Conservation (phyloP, 108 stramenopile genomes). For the Schizochytrium sp. region DNA sequence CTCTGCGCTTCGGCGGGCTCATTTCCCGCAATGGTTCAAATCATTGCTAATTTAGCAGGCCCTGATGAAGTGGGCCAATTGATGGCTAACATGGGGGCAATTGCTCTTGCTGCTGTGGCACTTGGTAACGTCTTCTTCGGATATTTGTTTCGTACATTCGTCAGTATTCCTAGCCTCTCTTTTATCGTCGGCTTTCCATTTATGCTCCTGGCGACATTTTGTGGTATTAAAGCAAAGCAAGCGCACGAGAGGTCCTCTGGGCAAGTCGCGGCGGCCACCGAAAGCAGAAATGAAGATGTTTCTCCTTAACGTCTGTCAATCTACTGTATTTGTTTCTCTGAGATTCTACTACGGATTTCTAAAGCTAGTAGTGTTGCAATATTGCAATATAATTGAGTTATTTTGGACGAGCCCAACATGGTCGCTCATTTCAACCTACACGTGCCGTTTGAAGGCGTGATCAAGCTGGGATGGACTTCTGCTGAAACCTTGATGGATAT, state of each 20-base stretch:
- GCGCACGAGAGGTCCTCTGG: not conserved
- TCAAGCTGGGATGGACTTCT: no score
- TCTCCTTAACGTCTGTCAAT: no score
- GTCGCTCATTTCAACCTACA: no score
- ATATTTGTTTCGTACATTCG: conserved; percentile 31
- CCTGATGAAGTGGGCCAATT: conserved; percentile 27
- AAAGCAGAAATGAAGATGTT: no score
- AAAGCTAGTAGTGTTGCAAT: no score
- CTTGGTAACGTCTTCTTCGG: conserved; percentile 42
- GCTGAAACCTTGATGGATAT: no score
- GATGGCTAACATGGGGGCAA: conserved; percentile 38
- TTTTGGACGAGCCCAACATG: no score
- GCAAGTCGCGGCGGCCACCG: not conserved
- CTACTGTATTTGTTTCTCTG: no score
- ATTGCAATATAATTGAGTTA: no score
- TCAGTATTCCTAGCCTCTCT: not conserved
- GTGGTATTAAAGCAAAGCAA: not conserved
- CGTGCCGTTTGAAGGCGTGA: no score
- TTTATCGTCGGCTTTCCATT: not conserved
- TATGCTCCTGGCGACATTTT: not conserved
- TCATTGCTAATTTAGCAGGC: not conserved
- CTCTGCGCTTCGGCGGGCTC: not conserved
- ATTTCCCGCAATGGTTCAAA: conserved; percentile 6
- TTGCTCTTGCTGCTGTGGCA: conserved; percentile 41
- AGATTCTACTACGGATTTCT: no score